These are phyloP conservation scores for Arxiozyma bovina DNA, from an alignment of 1,139 yeast species.

Conservation along the genomic window DNA sequence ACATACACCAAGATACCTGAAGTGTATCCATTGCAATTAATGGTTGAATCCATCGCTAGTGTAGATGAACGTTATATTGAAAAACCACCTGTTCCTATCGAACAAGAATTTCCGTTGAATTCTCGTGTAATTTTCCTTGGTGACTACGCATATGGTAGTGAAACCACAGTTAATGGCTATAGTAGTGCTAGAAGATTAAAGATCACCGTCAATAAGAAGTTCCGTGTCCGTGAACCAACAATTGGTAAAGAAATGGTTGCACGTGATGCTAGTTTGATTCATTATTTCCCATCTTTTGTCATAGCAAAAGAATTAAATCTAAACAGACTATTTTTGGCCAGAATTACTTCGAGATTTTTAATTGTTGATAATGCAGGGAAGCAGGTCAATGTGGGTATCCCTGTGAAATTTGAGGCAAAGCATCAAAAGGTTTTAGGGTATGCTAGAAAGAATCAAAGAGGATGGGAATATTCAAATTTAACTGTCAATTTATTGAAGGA, in stretches of 20 bases:
- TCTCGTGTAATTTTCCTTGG: constrained; percentile 78
- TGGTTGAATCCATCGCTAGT: constrained; percentile 67
- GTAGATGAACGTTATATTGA: constrained; percentile 68
- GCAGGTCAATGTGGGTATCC: constrained; percentile 71
- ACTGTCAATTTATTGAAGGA: constrained; percentile 60
- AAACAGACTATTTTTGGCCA: constrained; percentile 60
- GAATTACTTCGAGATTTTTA: constrained; percentile 64
- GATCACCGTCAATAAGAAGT: constrained; percentile 47
- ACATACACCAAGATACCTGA: constrained; percentile 47
- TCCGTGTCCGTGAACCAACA: constrained; percentile 48
- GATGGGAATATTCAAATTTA: constrained; percentile 79
- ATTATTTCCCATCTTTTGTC: constrained; percentile 60
- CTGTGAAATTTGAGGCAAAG: constrained; percentile 71
- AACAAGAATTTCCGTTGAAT: constrained; percentile 70
- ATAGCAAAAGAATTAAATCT: constrained; percentile 53
- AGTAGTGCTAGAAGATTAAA: constrained; percentile 41
- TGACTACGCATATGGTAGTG: constrained; percentile 80
- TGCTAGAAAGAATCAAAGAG: constrained; percentile 55
- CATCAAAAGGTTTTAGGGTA: constrained; percentile 83
- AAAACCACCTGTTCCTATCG: constrained; percentile 67
- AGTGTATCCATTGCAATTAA: constrained; percentile 62
- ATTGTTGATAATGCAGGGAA: constrained; percentile 46
- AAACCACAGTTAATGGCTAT: constrained; percentile 64
- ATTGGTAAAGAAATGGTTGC: constrained; percentile 52
- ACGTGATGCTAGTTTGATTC: constrained; percentile 47